Percentiles rank a stretch among this genome's conserved stretches.
These are phyloP conservation scores for Ganoderma meredithae DNA, from an alignment of 1,284 basidiomycete species.

Conservation along the genomic window DNA sequence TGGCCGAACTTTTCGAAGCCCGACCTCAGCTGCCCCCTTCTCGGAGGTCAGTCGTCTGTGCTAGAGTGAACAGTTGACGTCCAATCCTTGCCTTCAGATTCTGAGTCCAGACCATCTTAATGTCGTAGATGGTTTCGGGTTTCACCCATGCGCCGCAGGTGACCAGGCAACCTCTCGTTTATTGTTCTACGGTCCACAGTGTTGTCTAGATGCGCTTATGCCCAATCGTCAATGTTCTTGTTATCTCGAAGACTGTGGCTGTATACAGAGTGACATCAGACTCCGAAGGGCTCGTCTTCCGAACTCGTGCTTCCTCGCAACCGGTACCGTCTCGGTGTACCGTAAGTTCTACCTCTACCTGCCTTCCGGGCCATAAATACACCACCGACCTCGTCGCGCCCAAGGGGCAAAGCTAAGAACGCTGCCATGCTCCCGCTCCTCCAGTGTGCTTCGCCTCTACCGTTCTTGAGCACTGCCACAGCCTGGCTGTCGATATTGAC, in stretches of 20 bases:
- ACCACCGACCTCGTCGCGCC: not conserved
- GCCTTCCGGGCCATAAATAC: constrained; percentile 7
- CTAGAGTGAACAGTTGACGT: too few relatives aligned
- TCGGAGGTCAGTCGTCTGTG: too few relatives aligned
- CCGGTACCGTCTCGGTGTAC: not conserved
- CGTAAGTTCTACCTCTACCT: too few relatives aligned
- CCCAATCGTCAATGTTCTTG: not conserved
- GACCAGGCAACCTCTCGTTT: not conserved
- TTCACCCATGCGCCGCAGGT: too few relatives aligned
- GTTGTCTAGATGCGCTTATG: not conserved
- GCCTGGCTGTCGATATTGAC: not conserved
- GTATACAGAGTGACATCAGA: not conserved
- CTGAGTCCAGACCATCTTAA: not conserved
- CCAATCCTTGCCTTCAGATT: too few relatives aligned
- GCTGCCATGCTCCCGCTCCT: not conserved
- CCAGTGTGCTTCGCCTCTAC: too few relatives aligned
- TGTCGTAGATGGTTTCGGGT: constrained; percentile 9
- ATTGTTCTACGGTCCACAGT: not conserved
- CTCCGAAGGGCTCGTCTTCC: not conserved
- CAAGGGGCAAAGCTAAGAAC: not conserved
- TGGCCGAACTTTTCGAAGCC: too few relatives aligned
- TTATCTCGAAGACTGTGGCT: not conserved
- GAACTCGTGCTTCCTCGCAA: not conserved
- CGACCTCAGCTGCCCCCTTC: too few relatives aligned
- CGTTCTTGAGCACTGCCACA: not conserved